Conservation (phyloP, 1,284 basidiomycete genomes). For the Cutaneotrichosporon curvatum region DNA sequence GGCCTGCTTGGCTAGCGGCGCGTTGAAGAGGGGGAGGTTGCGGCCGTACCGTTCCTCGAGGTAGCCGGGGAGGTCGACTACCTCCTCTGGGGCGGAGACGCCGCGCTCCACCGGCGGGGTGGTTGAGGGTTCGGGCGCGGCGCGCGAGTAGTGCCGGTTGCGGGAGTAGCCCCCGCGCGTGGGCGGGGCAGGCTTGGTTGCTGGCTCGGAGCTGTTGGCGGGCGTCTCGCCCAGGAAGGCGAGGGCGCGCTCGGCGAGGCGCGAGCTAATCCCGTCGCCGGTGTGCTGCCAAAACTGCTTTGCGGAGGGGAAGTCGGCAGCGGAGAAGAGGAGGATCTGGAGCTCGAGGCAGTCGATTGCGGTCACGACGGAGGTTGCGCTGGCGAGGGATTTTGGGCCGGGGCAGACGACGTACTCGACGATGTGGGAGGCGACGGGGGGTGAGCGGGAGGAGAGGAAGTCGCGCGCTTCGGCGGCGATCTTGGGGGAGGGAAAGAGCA, state of each 20-base stretch:
- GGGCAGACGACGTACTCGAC: conserved; percentile 64
- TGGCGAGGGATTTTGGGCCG: conserved; percentile 24
- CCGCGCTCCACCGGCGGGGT: background rate
- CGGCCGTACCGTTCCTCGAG: conserved; percentile 94
- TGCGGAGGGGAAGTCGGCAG: conserved; percentile 59
- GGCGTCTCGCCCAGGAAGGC: conserved; percentile 54
- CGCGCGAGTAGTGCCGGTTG: conserved; percentile 36
- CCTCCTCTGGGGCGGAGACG: conserved; percentile 31
- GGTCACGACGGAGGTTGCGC: conserved; percentile 12
- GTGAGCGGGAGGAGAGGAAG: conserved; percentile 57
- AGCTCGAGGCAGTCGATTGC: conserved; percentile 53
- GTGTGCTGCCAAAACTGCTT: conserved; percentile 97
- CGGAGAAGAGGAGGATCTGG: conserved; percentile 73
- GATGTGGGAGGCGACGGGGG: conserved; percentile 55
- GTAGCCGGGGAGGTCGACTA: conserved; percentile 50
- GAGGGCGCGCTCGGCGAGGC: conserved; percentile 76
- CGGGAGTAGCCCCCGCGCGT: conserved; percentile 44
- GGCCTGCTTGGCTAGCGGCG: conserved; percentile 72
- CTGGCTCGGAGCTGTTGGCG: conserved; percentile 20
- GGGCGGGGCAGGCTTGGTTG: background rate
- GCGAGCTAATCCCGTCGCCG: conserved; percentile 81
- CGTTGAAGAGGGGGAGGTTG: conserved; percentile 71
- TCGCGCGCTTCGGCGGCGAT: conserved; percentile 67
- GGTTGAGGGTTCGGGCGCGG: background rate
- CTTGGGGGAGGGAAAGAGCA: conserved; percentile 67